These are phyloP conservation scores for Crotalaria pallida DNA, from an alignment of 306 rosid species.

Conservation along the genomic window DNA sequence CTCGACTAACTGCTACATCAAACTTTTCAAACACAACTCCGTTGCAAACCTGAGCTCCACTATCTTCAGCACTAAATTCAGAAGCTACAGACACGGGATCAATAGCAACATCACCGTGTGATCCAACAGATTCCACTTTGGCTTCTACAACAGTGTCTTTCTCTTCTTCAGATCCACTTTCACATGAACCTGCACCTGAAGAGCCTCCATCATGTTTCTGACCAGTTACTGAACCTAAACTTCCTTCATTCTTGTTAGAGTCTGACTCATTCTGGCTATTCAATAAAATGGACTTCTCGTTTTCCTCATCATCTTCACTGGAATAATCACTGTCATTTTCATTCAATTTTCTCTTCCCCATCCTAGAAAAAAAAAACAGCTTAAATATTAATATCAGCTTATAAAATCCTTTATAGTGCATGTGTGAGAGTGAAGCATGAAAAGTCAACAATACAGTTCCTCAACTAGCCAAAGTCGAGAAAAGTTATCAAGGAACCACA, in stretches of 20 bases:
- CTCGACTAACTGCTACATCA: constrained; percentile 23
- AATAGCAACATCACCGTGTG: neutral
- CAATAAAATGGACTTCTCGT: constrained; percentile 49
- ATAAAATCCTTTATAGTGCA: neutral
- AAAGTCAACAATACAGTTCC: neutral
- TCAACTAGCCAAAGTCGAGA: neutral
- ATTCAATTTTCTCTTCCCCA: constrained; percentile 71
- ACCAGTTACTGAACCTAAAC: constrained; percentile 63
- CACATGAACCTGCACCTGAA: constrained; percentile 45
- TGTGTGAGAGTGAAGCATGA: neutral
- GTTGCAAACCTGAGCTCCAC: constrained; percentile 24
- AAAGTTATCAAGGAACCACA: neutral
- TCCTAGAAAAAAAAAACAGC: constrained; percentile 45
- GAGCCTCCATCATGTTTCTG: constrained; percentile 38
- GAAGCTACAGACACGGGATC: constrained; percentile 24
- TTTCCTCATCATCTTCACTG: constrained; percentile 48
- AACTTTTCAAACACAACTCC: constrained; percentile 29
- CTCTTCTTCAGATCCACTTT: constrained; percentile 81
- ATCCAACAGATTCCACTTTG: constrained; percentile 27
- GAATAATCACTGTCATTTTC: constrained; percentile 68
- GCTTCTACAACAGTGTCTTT: constrained; percentile 40
- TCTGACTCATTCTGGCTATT: constrained; percentile 46
- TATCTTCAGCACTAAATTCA: constrained; percentile 29
- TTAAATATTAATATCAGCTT: constrained; percentile 24
- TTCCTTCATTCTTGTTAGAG: constrained; percentile 54